phyloP scores from a whole-genome alignment of 208 protist genomes.

The Histomonas meleagridis region DNA sequence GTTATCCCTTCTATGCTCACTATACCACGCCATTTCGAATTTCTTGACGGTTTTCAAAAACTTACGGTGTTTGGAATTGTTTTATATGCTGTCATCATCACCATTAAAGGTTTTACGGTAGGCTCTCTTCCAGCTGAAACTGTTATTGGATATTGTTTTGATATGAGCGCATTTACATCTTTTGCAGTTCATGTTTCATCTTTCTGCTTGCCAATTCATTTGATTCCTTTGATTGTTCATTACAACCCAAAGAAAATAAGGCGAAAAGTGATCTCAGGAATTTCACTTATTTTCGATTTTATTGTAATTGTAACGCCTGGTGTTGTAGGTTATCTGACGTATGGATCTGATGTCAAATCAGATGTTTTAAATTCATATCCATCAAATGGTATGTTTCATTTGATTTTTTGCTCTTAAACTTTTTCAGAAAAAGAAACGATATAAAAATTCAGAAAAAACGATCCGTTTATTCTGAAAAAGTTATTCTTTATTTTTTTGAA shows the following conservation, averaged over 20 bases:
- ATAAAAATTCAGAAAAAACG: too few relatives aligned
- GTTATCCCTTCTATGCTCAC: neutral
- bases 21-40: neutral
- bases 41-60: neutral
- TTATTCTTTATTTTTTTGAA: too few relatives aligned
- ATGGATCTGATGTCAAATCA: neutral
- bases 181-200: neutral
- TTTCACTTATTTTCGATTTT: neutral
- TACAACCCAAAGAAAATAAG: neutral
- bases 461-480: too few relatives aligned
- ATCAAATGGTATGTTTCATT: too few relatives aligned
- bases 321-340: neutral
- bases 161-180: neutral
- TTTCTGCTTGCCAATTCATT: neutral
- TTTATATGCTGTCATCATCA: neutral
- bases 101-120: neutral
- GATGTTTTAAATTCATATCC: neutral
- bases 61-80: neutral
- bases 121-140: neutral
- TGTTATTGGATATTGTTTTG: neutral
- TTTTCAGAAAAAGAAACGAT: too few relatives aligned
- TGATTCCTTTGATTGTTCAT: neutral
- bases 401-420: too few relatives aligned
- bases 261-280: neutral
- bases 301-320: neutral